Evolutionary conservation across 345 rosid genomes (phyloP).

Genomic region (Linum lewisii): DNA sequence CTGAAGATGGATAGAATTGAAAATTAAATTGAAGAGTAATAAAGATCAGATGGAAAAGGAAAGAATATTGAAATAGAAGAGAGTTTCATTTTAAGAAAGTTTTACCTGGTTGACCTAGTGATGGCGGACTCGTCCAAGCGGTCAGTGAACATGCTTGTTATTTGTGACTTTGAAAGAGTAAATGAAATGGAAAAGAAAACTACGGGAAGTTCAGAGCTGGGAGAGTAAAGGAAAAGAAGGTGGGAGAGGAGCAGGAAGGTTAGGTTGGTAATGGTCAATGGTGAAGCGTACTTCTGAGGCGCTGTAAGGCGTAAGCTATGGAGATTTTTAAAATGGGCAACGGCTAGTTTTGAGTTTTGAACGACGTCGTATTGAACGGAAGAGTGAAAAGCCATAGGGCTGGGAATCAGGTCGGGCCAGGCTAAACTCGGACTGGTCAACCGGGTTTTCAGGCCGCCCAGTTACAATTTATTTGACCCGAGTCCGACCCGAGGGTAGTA

Average conservation of each 20-base stretch:
- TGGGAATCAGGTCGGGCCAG: no score
- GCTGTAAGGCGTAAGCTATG: background rate
- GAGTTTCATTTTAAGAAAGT: background rate
- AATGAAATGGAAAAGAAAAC: background rate
- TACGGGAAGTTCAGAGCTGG: background rate
- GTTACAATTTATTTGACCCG: no score
- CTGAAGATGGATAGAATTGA: slow-evolving; percentile 12
- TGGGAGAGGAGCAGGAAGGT: background rate
- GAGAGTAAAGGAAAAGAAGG: background rate
- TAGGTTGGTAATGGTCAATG: slow-evolving; percentile 6
- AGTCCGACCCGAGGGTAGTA: no score
- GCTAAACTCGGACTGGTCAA: no score
- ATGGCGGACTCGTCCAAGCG: slow-evolving; percentile 58
- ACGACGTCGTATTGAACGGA: no score
- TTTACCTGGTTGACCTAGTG: slow-evolving; percentile 69
- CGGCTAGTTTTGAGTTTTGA: slow-evolving; percentile 61
- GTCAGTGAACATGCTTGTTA: slow-evolving; percentile 43
- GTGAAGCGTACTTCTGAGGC: slow-evolving; percentile 18
- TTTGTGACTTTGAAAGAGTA: slow-evolving; percentile 1
- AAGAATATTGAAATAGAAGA: background rate
- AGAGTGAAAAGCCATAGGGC: no score
- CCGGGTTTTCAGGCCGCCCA: no score
- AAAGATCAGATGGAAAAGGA: no score
- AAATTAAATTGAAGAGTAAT: background rate
- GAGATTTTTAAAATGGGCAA: slow-evolving; percentile 22